Conservation (phyloP, 2,329 filamentous ascomycete species). For the Fusarium nematophilum region DNA sequence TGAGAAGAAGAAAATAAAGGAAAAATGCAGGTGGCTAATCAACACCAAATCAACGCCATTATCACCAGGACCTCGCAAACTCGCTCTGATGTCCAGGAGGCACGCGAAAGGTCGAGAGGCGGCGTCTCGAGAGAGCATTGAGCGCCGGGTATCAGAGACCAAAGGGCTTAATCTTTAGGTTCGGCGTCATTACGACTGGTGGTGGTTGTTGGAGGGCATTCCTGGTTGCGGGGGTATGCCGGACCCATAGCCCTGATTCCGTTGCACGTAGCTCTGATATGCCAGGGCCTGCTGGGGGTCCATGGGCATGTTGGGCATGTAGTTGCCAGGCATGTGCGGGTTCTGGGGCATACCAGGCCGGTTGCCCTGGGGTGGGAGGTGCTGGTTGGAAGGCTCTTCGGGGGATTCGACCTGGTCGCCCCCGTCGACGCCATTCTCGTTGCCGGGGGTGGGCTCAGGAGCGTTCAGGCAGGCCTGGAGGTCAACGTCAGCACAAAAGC, state of each 20-base stretch:
- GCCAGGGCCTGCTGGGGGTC: slow-evolving; percentile 83
- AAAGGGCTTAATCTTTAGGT: slow-evolving; percentile 37
- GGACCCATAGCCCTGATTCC: slow-evolving; percentile 75
- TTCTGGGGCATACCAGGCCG: slow-evolving; percentile 74
- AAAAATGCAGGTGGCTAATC: slow-evolving; percentile 49
- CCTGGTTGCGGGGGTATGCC: slow-evolving; percentile 81
- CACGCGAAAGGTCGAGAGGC: slow-evolving; percentile 43
- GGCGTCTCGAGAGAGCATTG: slow-evolving; percentile 62
- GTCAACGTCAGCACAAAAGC: slow-evolving; percentile 18
- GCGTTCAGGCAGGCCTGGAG: slow-evolving; percentile 92
- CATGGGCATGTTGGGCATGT: slow-evolving; percentile 72
- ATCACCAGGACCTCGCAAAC: slow-evolving; percentile 56
- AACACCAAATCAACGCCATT: slow-evolving; percentile 51
- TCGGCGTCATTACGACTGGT: slow-evolving; percentile 71
- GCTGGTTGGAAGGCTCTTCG: slow-evolving; percentile 84
- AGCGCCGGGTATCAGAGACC: slow-evolving; percentile 69
- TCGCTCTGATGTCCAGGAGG: slow-evolving; percentile 47
- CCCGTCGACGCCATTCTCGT: slow-evolving; percentile 84
- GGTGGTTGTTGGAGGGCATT: slow-evolving; percentile 85
- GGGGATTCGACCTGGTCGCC: slow-evolving; percentile 86
- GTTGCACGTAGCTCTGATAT: slow-evolving; percentile 86
- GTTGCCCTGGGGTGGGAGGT: slow-evolving; percentile 72
- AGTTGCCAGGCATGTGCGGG: slow-evolving; percentile 72
- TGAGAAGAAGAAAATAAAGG: slow-evolving; percentile 36
- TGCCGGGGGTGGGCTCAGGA: slow-evolving; percentile 85